These are phyloP conservation scores for Helicosporidium sp. DNA, from an alignment of 139 green algal species.

Conservation along the genomic window DNA sequence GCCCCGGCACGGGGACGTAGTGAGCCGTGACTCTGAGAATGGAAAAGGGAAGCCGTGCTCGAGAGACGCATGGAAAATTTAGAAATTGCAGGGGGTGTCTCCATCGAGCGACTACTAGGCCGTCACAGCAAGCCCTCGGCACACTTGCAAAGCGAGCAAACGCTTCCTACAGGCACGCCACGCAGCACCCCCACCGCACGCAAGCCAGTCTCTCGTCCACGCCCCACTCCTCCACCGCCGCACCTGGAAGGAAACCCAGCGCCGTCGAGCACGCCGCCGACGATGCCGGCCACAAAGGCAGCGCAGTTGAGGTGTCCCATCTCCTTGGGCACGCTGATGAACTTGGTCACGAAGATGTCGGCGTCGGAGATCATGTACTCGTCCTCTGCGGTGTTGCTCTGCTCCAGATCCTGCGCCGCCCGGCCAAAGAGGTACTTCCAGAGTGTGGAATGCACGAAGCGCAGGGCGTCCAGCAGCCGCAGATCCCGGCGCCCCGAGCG, in stretches of 20 bases:
- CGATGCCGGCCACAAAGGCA: conserved; percentile 74
- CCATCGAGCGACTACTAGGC: too few species aligned
- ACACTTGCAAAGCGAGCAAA: not conserved
- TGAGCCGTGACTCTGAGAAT: conserved; percentile 73
- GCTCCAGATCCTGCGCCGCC: conserved; percentile 80
- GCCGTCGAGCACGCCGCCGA: conserved; percentile 67
- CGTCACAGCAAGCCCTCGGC: too few species aligned
- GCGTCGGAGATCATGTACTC: conserved; percentile 93
- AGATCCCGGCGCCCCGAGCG: conserved; percentile 38
- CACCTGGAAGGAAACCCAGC: conserved; percentile 73
- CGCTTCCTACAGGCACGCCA: not conserved
- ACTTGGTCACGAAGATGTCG: conserved; percentile 69
- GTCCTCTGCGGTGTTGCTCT: conserved; percentile 72
- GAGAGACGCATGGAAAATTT: not conserved
- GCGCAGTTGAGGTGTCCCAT: conserved; percentile 74
- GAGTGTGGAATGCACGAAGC: conserved; percentile 71
- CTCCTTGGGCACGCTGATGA: conserved; percentile 78
- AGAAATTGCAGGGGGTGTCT: not conserved
- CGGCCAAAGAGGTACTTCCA: conserved; percentile 89
- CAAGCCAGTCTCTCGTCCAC: too few species aligned
- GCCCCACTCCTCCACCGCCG: not conserved
- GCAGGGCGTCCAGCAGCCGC: conserved; percentile 68
- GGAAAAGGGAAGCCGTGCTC: not conserved
- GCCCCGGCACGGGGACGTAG: conserved; percentile 34
- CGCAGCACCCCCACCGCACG: not conserved